Evolutionary conservation across 2,329 filamentous ascomycete species (phyloP).

Genomic region (Pseudocercospora fijiensis): DNA sequence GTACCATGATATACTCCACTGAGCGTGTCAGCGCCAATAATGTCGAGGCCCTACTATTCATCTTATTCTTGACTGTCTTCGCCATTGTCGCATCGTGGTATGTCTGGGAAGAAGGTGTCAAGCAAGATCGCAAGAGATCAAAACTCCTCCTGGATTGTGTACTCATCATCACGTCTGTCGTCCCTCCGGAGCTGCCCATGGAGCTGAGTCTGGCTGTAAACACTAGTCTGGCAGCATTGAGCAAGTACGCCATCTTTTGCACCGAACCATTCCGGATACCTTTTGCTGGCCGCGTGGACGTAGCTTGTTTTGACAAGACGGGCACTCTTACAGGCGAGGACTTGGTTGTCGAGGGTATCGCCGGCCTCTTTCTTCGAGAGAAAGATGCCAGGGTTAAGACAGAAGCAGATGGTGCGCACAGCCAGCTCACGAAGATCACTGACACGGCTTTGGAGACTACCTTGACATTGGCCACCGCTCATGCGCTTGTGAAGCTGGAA

Average conservation of each 20-base stretch:
- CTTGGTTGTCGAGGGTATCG: constrained; percentile 93
- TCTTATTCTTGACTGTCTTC: constrained; percentile 93
- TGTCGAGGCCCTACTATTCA: constrained; percentile 92
- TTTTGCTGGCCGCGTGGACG: constrained; percentile 88
- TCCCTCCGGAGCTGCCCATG: constrained; percentile 98
- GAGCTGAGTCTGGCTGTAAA: constrained; percentile 96
- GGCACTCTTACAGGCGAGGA: constrained; percentile 96
- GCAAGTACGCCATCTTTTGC: constrained; percentile 96
- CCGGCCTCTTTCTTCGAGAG: constrained; percentile 75
- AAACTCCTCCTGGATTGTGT: constrained; percentile 97
- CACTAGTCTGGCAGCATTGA: constrained; percentile 89
- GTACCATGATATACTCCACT: constrained; percentile 99
- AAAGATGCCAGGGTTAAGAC: constrained; percentile 55
- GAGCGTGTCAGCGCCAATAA: constrained; percentile 99
- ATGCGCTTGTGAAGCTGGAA: constrained; percentile 92
- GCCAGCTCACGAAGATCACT: constrained; percentile 68
- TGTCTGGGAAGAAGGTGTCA: constrained; percentile 95
- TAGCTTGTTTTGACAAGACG: constrained; percentile 98
- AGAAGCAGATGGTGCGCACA: constrained; percentile 80
- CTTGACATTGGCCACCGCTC: constrained; percentile 88
- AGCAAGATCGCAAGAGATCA: constrained; percentile 90
- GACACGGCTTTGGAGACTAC: constrained; percentile 78
- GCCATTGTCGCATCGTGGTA: constrained; percentile 98
- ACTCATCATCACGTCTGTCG: constrained; percentile 95
- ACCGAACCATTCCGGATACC: constrained; percentile 98